Base-by-base conservation (phyloP, 2,329 filamentous ascomycete genomes). In the Cryoendolithus antarcticus region DNA sequence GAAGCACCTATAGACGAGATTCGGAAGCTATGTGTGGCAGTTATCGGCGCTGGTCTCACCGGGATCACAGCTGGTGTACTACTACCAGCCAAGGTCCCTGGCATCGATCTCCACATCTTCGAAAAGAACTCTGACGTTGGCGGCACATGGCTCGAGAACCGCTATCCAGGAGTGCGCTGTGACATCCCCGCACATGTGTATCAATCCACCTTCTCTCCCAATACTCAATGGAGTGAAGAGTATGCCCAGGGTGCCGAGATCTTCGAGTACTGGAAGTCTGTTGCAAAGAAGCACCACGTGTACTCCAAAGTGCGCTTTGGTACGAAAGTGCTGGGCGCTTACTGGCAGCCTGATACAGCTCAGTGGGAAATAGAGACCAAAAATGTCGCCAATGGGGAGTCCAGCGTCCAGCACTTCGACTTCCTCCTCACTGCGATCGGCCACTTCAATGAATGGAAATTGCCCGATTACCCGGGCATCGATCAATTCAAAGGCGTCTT, bases 181-280 rank as follows among this genome's bases (percentile, higher is more conserved):
- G 78, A 83, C 53, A 73, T 84, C 9, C 77, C 80, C 0, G 72
- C 77, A 0, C 76, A 82, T 53, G 76, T 79, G 12, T 85, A 85
- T 49, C 79, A 83, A 51, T 72, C 72, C 6, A 76, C 74, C 0
- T 84, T 82, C 54, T 65, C 67, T 5, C 77, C 78, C 1, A 84
- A 84, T 40, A 72, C 69, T 0, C 66, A 81, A 46, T 86, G 81
- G 81, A 70, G 69, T 0, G 75, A 82, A 48, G 68, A 77, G 43
- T 85, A 82, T 50, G 72, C 80, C 0, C 72, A 74, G 30, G 80
- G 80, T 0, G 54, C 62, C 3, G 81, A 86, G 55, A 85, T 86
- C 42, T 62, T 67, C 5, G 67, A 73, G 10, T 86, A 86, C 52
- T 77, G 77, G 75, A 69, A 80, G 48, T 57, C 57, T 0, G 57